Evolutionary conservation across 1,139 yeast genomes (phyloP).

Genomic region (Groenewaldozyma auringiensis): DNA sequence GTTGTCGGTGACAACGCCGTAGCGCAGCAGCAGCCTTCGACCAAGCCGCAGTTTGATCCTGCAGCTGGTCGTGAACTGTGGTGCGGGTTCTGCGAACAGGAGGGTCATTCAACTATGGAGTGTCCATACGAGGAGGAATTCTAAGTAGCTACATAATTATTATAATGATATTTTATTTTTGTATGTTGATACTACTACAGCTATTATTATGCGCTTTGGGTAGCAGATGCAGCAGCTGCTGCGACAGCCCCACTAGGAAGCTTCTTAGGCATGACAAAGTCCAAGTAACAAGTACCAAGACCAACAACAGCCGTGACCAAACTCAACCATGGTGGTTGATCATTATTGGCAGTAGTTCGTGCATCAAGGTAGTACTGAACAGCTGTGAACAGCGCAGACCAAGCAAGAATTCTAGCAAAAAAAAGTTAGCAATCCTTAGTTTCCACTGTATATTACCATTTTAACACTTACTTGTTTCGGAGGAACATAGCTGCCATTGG

Average conservation of each 20-base stretch:
- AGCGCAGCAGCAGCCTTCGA: constrained; percentile 20
- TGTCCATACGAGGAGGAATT: constrained; percentile 70
- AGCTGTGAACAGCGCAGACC: constrained; percentile 49
- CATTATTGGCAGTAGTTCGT: constrained; percentile 33
- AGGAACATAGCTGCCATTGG: constrained; percentile 62
- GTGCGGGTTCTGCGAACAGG: constrained; percentile 90
- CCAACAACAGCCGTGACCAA: constrained; percentile 28
- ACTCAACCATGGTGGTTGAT: constrained; percentile 31
- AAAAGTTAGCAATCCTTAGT: neutral
- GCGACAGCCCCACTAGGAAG: constrained; percentile 15
- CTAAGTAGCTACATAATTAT: neutral
- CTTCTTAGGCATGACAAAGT: constrained; percentile 29
- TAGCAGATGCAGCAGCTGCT: no score
- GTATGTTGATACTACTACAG: no score
- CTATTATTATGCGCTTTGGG: no score
- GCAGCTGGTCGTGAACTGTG: constrained; percentile 68
- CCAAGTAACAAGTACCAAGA: constrained; percentile 31
- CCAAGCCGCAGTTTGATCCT: constrained; percentile 42
- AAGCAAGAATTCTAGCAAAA: constrained; percentile 43
- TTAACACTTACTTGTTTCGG: constrained; percentile 28
- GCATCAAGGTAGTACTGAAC: constrained; percentile 46
- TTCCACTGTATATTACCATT: no score
- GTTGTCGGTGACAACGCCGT: no score
- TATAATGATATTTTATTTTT: no score
- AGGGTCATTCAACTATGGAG: constrained; percentile 77